Evolutionary conservation across 305 asterid genomes (phyloP).

Genomic region (Fraxinus sp.): DNA sequence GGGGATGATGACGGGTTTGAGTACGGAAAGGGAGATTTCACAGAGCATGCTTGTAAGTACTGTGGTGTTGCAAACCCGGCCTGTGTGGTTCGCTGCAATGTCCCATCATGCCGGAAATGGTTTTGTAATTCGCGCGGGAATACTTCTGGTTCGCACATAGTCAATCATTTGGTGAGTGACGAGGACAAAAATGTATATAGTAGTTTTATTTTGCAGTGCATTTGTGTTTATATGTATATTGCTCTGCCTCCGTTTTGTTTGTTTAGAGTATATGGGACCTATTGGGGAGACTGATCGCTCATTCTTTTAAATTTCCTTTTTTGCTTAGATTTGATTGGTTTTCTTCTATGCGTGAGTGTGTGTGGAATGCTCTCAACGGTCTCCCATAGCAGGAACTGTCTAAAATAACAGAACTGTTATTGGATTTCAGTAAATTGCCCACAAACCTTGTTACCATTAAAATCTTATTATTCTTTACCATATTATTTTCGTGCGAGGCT

Average conservation of each 20-base stretch:
- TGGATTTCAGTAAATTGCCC: not conserved
- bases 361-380: not conserved
- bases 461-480: not conserved
- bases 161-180: constrained; percentile 87
- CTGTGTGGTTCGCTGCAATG: constrained; percentile 93
- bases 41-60: constrained; percentile 92
- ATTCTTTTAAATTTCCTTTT: not conserved
- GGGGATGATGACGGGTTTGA: constrained; percentile 89
- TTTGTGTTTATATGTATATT: not conserved
- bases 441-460: not conserved
- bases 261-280: not conserved
- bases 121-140: constrained; percentile 97
- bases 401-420: not conserved
- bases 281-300: not conserved
- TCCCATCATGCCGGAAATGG: constrained; percentile 96
- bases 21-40: constrained; percentile 83
- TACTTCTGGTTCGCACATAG: constrained; percentile 97
- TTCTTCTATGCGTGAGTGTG: not conserved
- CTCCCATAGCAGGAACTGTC: not conserved
- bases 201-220: not conserved
- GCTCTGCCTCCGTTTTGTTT: not conserved
- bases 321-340: not conserved
- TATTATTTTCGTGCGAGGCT: not conserved
- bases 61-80: constrained; percentile 97
- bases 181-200: not conserved